phyloP scores from a whole-genome alignment of 805 yeast species.

The Candida sphagnicola region DNA sequence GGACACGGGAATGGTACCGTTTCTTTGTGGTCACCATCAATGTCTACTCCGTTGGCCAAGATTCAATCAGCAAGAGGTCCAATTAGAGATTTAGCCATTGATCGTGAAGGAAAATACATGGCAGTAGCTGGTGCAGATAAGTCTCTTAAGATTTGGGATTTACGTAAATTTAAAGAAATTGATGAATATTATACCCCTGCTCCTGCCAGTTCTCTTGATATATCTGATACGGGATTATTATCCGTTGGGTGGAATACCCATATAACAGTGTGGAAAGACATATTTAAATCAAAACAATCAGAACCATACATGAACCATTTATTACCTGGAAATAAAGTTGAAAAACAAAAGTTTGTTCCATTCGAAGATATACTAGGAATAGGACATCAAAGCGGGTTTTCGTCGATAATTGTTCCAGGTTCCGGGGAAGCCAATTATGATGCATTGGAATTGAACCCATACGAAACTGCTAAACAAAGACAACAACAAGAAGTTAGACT shows the following conservation, averaged over 20 bases:
- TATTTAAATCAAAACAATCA: slow-evolving; percentile 62
- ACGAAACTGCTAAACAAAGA: slow-evolving; percentile 86
- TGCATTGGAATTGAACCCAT: slow-evolving; percentile 90
- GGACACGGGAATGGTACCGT: slow-evolving; percentile 95
- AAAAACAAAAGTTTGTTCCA: slow-evolving; percentile 74
- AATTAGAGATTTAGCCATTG: slow-evolving; percentile 76
- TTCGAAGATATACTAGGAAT: slow-evolving; percentile 94
- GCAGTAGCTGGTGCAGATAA: slow-evolving; percentile 88
- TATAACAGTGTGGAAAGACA: slow-evolving; percentile 90
- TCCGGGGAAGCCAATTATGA: slow-evolving; percentile 98
- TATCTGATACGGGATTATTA: slow-evolving; percentile 83
- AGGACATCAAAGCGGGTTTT: slow-evolving; percentile 75
- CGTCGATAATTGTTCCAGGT: slow-evolving; percentile 91
- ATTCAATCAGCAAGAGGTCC: slow-evolving; percentile 83
- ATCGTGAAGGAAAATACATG: slow-evolving; percentile 92
- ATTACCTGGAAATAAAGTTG: slow-evolving; percentile 71
- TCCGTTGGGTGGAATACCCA: slow-evolving; percentile 97
- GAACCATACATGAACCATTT: slow-evolving; percentile 92
- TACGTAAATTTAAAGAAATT: slow-evolving; percentile 73
- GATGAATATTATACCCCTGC: slow-evolving; percentile 75
- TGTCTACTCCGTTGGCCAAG: slow-evolving; percentile 81
- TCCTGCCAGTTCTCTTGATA: slow-evolving; percentile 73
- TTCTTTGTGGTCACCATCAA: slow-evolving; percentile 88
- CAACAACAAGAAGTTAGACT: slow-evolving; percentile 88
- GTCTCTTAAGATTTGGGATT: slow-evolving; percentile 86